Evolutionary conservation across 441 rosid genomes (phyloP).

Genomic region (Bocquillonia castaneifolia): DNA sequence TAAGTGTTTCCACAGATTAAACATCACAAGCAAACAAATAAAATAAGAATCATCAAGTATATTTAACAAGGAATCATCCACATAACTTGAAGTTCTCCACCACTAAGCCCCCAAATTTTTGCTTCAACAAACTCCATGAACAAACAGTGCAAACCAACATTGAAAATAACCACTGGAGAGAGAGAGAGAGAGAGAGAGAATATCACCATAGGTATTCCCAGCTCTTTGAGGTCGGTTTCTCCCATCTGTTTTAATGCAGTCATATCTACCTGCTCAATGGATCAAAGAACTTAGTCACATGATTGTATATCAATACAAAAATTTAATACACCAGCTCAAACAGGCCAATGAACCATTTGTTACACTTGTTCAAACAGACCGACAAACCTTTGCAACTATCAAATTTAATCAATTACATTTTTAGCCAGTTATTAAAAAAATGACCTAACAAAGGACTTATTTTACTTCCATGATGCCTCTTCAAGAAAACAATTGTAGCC

Average conservation of each 20-base stretch:
- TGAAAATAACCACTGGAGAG: background rate
- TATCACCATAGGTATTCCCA: constrained; percentile 89
- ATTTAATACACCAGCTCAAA: background rate
- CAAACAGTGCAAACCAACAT: background rate
- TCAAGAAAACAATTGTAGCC: background rate
- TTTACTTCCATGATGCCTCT: background rate
- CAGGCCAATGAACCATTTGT: background rate
- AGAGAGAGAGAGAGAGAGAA: background rate
- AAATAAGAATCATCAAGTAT: no score
- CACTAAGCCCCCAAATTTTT: no score
- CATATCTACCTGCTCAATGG: constrained; percentile 74
- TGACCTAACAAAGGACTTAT: background rate
- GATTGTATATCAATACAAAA: no score
- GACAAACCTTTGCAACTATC: background rate
- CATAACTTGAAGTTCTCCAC: no score
- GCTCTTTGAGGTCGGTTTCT: constrained; percentile 82
- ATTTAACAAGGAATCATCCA: no score
- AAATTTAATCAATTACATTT: background rate
- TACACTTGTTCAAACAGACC: background rate
- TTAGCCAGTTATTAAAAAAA: background rate
- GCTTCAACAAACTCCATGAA: background rate
- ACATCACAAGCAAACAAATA: no score
- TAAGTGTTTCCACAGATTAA: no score
- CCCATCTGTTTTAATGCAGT: constrained; percentile 82
- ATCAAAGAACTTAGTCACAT: constrained; percentile 8